Evolutionary conservation across 257 asterid species (phyloP).

Genomic region (Solanum pimpinellifolium): DNA sequence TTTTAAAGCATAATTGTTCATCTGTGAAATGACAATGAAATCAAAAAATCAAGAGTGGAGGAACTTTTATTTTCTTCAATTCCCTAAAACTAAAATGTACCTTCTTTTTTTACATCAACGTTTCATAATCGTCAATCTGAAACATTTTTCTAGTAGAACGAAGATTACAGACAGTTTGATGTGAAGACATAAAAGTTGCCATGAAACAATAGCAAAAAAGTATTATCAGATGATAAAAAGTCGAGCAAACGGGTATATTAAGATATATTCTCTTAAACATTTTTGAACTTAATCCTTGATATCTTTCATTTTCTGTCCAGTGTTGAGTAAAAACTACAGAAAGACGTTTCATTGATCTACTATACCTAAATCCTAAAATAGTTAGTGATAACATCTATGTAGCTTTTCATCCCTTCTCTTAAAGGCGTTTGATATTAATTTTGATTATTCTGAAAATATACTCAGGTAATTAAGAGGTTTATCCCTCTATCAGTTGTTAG

Average conservation of each 20-base stretch:
- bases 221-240: background rate
- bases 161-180: background rate
- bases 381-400: background rate
- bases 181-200: background rate
- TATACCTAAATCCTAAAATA: background rate
- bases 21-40: conserved; percentile 26
- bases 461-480: background rate
- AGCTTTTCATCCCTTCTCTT: background rate
- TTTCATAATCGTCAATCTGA: background rate
- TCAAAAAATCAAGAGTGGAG: background rate
- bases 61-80: background rate
- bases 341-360: background rate
- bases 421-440: background rate
- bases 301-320: background rate
- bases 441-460: background rate
- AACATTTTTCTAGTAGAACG: background rate
- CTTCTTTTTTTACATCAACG: background rate
- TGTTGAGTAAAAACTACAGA: background rate
- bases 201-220: background rate
- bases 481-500: background rate
- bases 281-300: background rate
- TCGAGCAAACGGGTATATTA: background rate
- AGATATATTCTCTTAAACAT: background rate
- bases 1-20: conserved; percentile 60
- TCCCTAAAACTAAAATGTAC: background rate